phyloP scores from a whole-genome alignment of 1,139 yeast species.

The Yamadazyma dushanensis region DNA sequence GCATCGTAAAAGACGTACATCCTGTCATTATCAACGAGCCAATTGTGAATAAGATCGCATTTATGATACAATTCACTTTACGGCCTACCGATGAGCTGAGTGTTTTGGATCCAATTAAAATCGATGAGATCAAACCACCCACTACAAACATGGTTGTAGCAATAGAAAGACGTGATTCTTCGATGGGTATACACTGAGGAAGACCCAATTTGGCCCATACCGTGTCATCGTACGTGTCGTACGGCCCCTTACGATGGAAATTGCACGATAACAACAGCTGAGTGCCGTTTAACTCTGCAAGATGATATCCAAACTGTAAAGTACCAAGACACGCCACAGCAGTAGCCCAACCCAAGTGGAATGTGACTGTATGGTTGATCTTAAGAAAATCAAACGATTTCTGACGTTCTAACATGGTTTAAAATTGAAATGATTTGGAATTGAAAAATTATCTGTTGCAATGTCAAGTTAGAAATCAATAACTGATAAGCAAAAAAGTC shows the following conservation, averaged over 20 bases:
- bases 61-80: conserved; percentile 22
- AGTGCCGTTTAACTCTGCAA: conserved; percentile 89
- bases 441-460: conserved; percentile 1
- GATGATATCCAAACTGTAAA: conserved; percentile 86
- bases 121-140: conserved; percentile 37
- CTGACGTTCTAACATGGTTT: conserved; percentile 8
- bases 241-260: conserved; percentile 23
- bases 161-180: conserved; percentile 22
- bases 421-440: neutral
- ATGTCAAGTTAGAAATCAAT: neutral
- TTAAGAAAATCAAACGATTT: conserved; percentile 16
- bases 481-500: conserved; percentile 1
- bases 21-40: conserved; percentile 32
- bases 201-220: conserved; percentile 28
- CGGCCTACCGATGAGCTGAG: conserved; percentile 29
- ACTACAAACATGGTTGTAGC: conserved; percentile 39
- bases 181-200: conserved; percentile 32
- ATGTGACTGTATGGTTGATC: conserved; percentile 27
- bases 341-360: conserved; percentile 35
- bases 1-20: conserved; percentile 19
- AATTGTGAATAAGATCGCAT: conserved; percentile 23
- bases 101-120: conserved; percentile 30
- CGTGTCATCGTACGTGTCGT: conserved; percentile 24
- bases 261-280: conserved; percentile 58
- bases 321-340: conserved; percentile 65